These are phyloP conservation scores for Vaccinium darrowii DNA, from an alignment of 148 eudicot species.

Conservation along the genomic window DNA sequence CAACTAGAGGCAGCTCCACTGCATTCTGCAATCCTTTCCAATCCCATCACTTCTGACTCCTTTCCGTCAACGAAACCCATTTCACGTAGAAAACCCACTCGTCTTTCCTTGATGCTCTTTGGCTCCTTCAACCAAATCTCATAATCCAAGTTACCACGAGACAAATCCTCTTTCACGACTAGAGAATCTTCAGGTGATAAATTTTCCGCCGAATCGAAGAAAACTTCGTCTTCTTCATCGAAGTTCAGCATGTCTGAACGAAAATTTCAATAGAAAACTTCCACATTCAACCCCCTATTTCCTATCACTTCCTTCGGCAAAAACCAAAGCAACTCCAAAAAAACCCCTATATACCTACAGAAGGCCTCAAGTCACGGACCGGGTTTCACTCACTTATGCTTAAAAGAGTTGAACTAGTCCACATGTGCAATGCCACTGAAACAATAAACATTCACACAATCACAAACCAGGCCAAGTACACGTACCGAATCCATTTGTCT, in stretches of 20 bases:
- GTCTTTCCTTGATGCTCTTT: slow-evolving; percentile 57
- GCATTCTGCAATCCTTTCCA: slow-evolving; percentile 30
- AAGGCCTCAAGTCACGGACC: slow-evolving; percentile 27
- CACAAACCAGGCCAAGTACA: neutral
- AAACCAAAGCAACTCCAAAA: neutral
- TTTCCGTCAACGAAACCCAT: slow-evolving; percentile 49
- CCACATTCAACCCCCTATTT: slow-evolving; percentile 36
- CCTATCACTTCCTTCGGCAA: neutral
- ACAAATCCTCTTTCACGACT: slow-evolving; percentile 20
- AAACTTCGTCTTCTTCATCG: slow-evolving; percentile 47
- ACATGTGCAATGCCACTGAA: slow-evolving; percentile 20
- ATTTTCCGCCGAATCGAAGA: slow-evolving; percentile 51
- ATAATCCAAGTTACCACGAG: slow-evolving; percentile 24
- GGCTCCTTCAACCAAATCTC: slow-evolving; percentile 61
- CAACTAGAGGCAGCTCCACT: slow-evolving; percentile 38
- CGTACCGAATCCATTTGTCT: neutral
- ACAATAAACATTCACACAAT: slow-evolving; percentile 16
- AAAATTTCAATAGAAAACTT: slow-evolving; percentile 18
- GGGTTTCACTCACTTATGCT: slow-evolving; percentile 20
- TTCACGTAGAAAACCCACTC: slow-evolving; percentile 39
- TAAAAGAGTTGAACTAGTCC: slow-evolving; percentile 9
- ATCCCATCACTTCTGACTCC: slow-evolving; percentile 16
- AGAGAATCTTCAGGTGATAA: slow-evolving; percentile 39
- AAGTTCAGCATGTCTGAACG: slow-evolving; percentile 35
- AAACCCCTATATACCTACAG: slow-evolving; percentile 21